These are phyloP conservation scores for Termitomyces sp. DNA, from an alignment of 768 basidiomycete species.

Conservation along the genomic window DNA sequence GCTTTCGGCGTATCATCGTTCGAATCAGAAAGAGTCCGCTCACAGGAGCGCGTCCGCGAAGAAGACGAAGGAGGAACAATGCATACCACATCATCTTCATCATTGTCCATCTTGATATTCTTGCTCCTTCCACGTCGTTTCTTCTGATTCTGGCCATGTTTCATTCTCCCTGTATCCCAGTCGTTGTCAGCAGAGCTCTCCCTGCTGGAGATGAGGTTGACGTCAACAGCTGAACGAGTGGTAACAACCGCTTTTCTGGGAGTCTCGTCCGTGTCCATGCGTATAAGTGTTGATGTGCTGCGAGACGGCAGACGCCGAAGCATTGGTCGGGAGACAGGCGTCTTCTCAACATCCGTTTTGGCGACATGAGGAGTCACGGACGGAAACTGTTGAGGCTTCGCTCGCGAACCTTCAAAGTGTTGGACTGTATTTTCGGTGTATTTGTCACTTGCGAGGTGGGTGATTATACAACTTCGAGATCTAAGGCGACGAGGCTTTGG, in stretches of 20 bases:
- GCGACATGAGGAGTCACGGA: not conserved
- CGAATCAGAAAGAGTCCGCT: not conserved
- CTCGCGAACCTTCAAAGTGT: not conserved
- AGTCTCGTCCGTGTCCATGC: conserved; percentile 2
- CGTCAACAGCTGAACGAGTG: not conserved
- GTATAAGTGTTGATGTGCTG: not conserved
- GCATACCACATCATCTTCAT: not conserved
- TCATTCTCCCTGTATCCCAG: conserved; percentile 10
- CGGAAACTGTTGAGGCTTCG: not conserved
- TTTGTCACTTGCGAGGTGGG: not conserved
- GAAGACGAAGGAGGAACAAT: not conserved
- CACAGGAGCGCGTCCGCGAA: not conserved
- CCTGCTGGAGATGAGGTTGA: conserved; percentile 11
- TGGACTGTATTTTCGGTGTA: not conserved
- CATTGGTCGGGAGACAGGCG: not conserved
- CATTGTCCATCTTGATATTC: not conserved
- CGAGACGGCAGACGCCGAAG: not conserved
- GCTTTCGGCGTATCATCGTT: conserved; percentile 11
- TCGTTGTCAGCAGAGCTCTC: conserved; percentile 1
- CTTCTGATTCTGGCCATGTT: not conserved
- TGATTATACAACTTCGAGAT: not conserved
- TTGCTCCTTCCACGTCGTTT: conserved; percentile 1
- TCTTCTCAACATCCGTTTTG: not conserved
- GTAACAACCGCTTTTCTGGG: not conserved
- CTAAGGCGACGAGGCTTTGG: not conserved